Evolutionary conservation across 768 basidiomycete genomes (phyloP), one percentile per base, ranked within the genome.

Genomic region (Pisolithus orientalis): DNA sequence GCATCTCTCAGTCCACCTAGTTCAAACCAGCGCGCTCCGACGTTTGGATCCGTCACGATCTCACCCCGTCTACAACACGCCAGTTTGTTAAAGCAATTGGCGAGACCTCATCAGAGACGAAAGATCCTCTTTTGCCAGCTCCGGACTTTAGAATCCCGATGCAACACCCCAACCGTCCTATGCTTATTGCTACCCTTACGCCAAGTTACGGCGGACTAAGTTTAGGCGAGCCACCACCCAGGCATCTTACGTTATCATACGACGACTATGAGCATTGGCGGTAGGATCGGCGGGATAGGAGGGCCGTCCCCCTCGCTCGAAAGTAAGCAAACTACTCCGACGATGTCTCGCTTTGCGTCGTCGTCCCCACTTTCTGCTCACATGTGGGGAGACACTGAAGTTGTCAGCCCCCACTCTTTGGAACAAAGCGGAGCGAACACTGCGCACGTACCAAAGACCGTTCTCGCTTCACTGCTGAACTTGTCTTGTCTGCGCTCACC

Each of bases 31-130:
- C n/a, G 61, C 47, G 69, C 73, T 13, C 77, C 77, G n/a, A 87
- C 84, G 29, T 89, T 89, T 59, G 86, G 87, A 11, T 71, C 78
- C 32, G 77, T 87, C 38, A 85, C 88, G 76, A 85, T 84, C 1
- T 78, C 76, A 9, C 84, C 84, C 2, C 72, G 78, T 16, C 62
- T 80, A 24, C 72, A 78, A 16, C 81, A 78, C 46, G 68, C 76
- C 0, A 65, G 73, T 0, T 80, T 82, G 11, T 54, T 72, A 49
- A 58, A 46, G 55, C 63, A 65, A 43, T 54, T 49, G 50, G 43
- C 51, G 62, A 49, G 44, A 56, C 50, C 1, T 17, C 44, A 14
- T 43, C 4, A 46, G 60, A 5, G 10, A 47, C 1, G 58, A 58
- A 29, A 72, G 78, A 61, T 43, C 77, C 76, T 0, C 70, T 21